Evolutionary conservation across 768 basidiomycete genomes (phyloP), one percentile per base, ranked within the genome.

Genomic region (Coprinopsis strossmayeri): DNA sequence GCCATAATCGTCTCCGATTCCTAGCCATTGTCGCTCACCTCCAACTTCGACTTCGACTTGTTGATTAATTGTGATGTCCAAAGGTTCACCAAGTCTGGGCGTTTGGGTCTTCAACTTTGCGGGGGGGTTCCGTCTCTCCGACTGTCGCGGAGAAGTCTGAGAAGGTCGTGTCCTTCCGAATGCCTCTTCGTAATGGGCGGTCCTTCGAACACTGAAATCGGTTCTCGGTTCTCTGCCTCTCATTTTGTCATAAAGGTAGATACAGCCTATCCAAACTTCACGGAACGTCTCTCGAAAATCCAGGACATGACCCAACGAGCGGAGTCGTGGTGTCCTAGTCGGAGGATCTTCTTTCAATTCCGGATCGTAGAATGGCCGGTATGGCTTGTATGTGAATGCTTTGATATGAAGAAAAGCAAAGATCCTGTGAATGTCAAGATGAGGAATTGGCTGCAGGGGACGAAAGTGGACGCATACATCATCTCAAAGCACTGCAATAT

Each of bases 401-500:
- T 71, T 69, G 61, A 91, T 69, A 62, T 91, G 87, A 3, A 88
- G 59, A 45, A 85, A 75, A 3, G 81, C 81, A 57, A 86, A 85
- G 21, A 82, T 53, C 61, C 81, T 82, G 57, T 23, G 32, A 3
- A 47, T 32, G n/a, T 23, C 26, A 37, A 11, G 43, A 23, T 51
- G 45, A 59, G 49, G 40, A 3, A 43, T 34, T 53, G 34, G 39
- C 49, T 50, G 26, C 13, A 18, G 7, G 32, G 32, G 43, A 12
- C 46, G 46, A 47, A 23, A 27, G 30, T 3, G 30, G 45, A 38
- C 1, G 68, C 79, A 17, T 58, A 82, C 82, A 77, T 77, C 87
- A 90, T 88, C 63, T 88, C 86, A 53, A 85, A 74, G 0, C 82
- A 84, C 56, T 86, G 79, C 2, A 83, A 57, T 10, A 89, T 64